These are phyloP conservation scores for Pseudopithomyces maydicus DNA, from an alignment of 2,329 filamentous ascomycete genomes.

Conservation along the genomic window DNA sequence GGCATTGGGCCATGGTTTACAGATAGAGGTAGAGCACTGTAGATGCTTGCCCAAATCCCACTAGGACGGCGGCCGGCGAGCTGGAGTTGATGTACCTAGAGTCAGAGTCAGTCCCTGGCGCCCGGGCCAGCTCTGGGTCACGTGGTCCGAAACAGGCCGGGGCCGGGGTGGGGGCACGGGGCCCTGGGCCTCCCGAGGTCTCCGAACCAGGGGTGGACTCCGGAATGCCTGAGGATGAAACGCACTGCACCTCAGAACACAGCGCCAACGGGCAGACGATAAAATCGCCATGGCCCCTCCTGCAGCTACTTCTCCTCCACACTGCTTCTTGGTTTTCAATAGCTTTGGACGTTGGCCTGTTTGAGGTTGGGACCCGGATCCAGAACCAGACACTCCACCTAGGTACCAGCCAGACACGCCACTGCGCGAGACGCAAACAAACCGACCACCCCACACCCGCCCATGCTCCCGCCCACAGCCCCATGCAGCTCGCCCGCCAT, in stretches of 20 bases:
- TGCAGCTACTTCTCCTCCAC: slow-evolving; percentile 6
- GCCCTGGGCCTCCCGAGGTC: too few relatives aligned
- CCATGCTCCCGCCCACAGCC: slow-evolving; percentile 9
- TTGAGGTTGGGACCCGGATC: not conserved
- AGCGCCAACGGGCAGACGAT: slow-evolving; percentile 21
- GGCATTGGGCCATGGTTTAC: too few relatives aligned
- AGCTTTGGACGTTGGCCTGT: slow-evolving; percentile 10
- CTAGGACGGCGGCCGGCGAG: too few relatives aligned
- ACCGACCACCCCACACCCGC: not conserved
- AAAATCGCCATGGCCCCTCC: slow-evolving; percentile 34
- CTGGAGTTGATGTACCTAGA: too few relatives aligned
- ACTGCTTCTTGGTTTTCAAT: slow-evolving; percentile 11
- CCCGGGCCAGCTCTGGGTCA: too few relatives aligned
- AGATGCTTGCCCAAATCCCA: too few relatives aligned
- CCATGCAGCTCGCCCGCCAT: slow-evolving; percentile 33
- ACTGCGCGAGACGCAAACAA: slow-evolving; percentile 16
- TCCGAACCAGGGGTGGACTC: not conserved
- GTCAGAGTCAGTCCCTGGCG: too few relatives aligned
- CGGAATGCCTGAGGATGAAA: slow-evolving; percentile 34
- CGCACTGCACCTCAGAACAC: slow-evolving; percentile 34
- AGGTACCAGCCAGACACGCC: too few relatives aligned
- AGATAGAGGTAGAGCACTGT: too few relatives aligned
- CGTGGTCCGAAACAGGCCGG: not conserved
- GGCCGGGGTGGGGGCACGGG: too few relatives aligned
- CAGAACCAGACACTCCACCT: not conserved